Evolutionary conservation across 2,329 filamentous ascomycete genomes (phyloP).

Genomic region (Helotiales sp.): DNA sequence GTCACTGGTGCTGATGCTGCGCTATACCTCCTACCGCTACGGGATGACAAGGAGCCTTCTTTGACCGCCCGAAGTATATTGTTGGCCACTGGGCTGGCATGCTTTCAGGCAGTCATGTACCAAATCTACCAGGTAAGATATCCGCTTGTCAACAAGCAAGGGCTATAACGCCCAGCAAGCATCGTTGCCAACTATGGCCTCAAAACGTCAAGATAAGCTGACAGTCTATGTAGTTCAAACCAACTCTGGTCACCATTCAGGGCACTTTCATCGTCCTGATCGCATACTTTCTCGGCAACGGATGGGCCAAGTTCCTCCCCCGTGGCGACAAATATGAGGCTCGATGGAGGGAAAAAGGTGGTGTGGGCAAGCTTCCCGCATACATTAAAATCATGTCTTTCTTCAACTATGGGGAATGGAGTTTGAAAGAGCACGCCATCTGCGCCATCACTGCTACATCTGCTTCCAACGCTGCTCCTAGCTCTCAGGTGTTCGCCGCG

Average conservation of each 20-base stretch:
- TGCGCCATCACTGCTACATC: slow-evolving; percentile 54
- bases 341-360: slow-evolving; percentile 45
- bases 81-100: slow-evolving; percentile 48
- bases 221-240: slow-evolving; percentile 48
- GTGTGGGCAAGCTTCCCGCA: slow-evolving; percentile 42
- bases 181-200: neutral
- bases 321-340: slow-evolving; percentile 52
- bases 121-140: slow-evolving; percentile 52
- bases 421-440: slow-evolving; percentile 56
- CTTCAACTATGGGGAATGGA: slow-evolving; percentile 52
- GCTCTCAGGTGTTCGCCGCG: slow-evolving; percentile 44
- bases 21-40: slow-evolving; percentile 47
- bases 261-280: slow-evolving; percentile 59
- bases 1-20: slow-evolving; percentile 53
- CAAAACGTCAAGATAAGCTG: neutral
- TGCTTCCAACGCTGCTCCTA: slow-evolving; percentile 48
- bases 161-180: neutral
- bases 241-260: slow-evolving; percentile 46
- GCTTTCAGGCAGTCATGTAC: slow-evolving; percentile 55
- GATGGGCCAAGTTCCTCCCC: slow-evolving; percentile 47
- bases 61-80: slow-evolving; percentile 55
- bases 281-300: slow-evolving; percentile 54
- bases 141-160: neutral
- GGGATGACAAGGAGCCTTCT: slow-evolving; percentile 52
- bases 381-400: slow-evolving; percentile 45